These are phyloP conservation scores for Naganishia friedmannii DNA, from an alignment of 768 basidiomycete genomes.

Conservation along the genomic window DNA sequence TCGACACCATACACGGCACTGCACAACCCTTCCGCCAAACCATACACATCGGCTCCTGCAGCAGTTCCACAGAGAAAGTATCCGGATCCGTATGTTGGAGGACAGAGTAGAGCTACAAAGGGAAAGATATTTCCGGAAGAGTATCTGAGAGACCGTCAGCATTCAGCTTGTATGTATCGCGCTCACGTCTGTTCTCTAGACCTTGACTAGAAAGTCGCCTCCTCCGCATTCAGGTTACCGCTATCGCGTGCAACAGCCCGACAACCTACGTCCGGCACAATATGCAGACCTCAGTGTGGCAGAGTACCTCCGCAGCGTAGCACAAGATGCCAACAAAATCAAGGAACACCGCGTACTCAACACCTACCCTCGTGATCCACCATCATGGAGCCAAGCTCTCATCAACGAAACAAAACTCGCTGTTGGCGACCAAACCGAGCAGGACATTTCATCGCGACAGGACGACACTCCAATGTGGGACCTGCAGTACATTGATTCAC, in stretches of 20 bases:
- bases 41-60: not conserved
- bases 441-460: not conserved
- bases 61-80: not conserved
- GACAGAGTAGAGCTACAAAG: not conserved
- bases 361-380: constrained; percentile 6
- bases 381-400: constrained; percentile 13
- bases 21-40: constrained; percentile 7
- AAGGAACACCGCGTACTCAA: constrained; percentile 17
- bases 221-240: constrained; percentile 6
- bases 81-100: not conserved
- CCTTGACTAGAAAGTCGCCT: not conserved
- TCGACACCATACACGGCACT: constrained; percentile 4
- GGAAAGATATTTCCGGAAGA: constrained; percentile 17
- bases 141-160: constrained; percentile 8
- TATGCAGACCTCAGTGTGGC: not conserved
- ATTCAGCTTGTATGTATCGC: constrained; percentile 4
- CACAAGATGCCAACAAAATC: not conserved
- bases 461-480: constrained; percentile 14
- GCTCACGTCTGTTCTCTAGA: not conserved
- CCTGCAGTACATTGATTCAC: constrained; percentile 14
- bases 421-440: not conserved
- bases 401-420: not conserved
- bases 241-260: constrained; percentile 5
- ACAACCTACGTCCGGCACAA: constrained; percentile 13
- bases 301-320: constrained; percentile 3